These are phyloP conservation scores for Lunasporangiospora selenospora DNA, from an alignment of 192 early-diverging fungal species.

Conservation along the genomic window DNA sequence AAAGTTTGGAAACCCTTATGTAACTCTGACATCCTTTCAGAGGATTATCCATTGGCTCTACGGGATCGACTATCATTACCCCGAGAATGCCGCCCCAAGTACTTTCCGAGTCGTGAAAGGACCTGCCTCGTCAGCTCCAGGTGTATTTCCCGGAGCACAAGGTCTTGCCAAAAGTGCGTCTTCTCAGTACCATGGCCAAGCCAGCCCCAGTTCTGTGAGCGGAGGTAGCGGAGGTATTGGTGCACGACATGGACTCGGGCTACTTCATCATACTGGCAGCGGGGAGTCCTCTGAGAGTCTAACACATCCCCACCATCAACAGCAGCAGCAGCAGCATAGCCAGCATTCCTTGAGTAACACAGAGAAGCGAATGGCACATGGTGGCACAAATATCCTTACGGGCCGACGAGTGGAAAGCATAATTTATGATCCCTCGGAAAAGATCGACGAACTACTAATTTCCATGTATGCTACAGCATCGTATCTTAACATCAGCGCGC, in stretches of 20 bases:
- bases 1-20: slow-evolving; percentile 36
- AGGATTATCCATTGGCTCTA: slow-evolving; percentile 49
- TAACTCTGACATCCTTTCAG: slow-evolving; percentile 38
- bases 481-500: slow-evolving; percentile 42
- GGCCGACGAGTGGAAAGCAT: slow-evolving; percentile 20
- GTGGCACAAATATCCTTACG: neutral
- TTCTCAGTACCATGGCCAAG: neutral
- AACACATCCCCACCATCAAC: no score
- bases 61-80: slow-evolving; percentile 44
- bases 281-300: no score
- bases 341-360: no score
- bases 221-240: no score
- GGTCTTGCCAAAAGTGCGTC: slow-evolving; percentile 5
- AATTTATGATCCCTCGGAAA: slow-evolving; percentile 38
- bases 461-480: slow-evolving; percentile 47
- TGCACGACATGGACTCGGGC: slow-evolving; percentile 24
- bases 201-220: neutral
- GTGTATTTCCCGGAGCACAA: neutral
- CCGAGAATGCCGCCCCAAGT: slow-evolving; percentile 27
- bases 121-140: neutral
- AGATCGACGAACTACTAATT: slow-evolving; percentile 35
- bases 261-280: slow-evolving; percentile 12
- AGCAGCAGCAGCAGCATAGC: no score
- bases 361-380: no score
- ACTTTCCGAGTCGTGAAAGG: slow-evolving; percentile 10